Conservation (phyloP, 148 eudicot genomes). For the Chenopodium suecicum region DNA sequence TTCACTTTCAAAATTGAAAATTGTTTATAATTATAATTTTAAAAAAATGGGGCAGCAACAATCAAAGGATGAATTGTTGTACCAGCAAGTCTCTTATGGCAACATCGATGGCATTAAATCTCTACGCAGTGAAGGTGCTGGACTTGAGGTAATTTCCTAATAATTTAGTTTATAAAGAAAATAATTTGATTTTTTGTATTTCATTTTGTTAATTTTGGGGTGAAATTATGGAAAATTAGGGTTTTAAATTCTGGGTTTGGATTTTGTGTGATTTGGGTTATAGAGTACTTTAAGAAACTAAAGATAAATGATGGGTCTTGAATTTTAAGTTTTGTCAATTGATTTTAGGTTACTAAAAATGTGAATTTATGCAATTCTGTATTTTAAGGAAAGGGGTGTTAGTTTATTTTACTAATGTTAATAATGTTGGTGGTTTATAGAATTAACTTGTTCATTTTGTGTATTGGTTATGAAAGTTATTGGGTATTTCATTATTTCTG, state of each 20-base stretch:
- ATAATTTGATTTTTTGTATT: neutral
- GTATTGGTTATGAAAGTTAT: neutral
- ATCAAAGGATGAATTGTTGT: slow-evolving; percentile 84
- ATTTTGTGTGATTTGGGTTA: neutral
- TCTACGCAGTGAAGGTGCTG: slow-evolving; percentile 75
- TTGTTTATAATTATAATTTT: too few species aligned
- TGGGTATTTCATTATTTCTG: neutral
- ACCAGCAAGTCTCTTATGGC: slow-evolving; percentile 71
- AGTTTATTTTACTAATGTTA: neutral
- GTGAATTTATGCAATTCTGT: neutral
- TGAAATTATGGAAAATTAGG: slow-evolving; percentile 2
- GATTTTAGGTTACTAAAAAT: neutral
- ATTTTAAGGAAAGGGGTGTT: neutral
- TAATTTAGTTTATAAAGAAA: neutral
- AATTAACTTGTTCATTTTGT: neutral
- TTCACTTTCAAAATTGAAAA: neutral
- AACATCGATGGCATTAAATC: slow-evolving; percentile 69
- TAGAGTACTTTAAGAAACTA: neutral
- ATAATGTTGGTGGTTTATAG: neutral
- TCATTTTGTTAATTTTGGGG: neutral
- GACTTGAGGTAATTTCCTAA: slow-evolving; percentile 64
- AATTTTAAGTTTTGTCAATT: neutral
- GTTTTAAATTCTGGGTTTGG: neutral
- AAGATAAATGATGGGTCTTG: neutral
- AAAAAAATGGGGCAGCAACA: slow-evolving; percentile 70